phyloP scores from a whole-genome alignment of 1,284 basidiomycete genomes.

The Rhizoctonia solani region DNA sequence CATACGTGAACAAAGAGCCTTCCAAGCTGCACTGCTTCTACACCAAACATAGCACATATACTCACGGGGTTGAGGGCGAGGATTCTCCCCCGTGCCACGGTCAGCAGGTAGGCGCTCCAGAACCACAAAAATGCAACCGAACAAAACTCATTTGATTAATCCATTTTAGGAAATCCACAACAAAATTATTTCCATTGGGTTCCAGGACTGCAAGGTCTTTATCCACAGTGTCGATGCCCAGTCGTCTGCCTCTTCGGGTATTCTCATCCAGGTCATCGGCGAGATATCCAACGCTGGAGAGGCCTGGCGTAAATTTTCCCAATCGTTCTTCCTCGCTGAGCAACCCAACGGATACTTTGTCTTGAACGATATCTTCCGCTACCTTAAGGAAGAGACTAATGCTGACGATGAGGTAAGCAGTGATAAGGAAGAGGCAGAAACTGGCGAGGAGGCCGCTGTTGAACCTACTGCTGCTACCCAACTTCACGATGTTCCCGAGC shows the following conservation, averaged over 20 bases:
- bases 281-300: constrained; percentile 94
- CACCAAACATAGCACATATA: constrained; percentile 96
- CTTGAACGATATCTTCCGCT: constrained; percentile 98
- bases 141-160: constrained; percentile 8
- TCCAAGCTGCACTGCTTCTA: constrained; percentile 98
- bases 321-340: constrained; percentile 99
- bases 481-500: constrained; percentile 40
- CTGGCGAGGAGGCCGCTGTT: constrained; percentile 39
- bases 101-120: constrained; percentile 70
- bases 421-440: constrained; percentile 52
- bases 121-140: constrained; percentile 20
- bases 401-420: constrained; percentile 80
- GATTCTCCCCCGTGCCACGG: constrained; percentile 86
- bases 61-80: constrained; percentile 94
- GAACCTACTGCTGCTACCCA: constrained; percentile 39
- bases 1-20: constrained; percentile 97
- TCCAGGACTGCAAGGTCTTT: constrained; percentile 97
- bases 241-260: constrained; percentile 91
- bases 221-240: constrained; percentile 95
- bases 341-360: constrained; percentile 99
- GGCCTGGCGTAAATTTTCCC: constrained; percentile 97
- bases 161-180: constrained; percentile 90
- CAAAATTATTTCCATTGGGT: constrained; percentile 91
- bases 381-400: constrained; percentile 89
- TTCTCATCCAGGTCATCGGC: constrained; percentile 98